These are phyloP conservation scores for Vigna reflexopilosa DNA, from an alignment of 306 rosid species.

Conservation along the genomic window DNA sequence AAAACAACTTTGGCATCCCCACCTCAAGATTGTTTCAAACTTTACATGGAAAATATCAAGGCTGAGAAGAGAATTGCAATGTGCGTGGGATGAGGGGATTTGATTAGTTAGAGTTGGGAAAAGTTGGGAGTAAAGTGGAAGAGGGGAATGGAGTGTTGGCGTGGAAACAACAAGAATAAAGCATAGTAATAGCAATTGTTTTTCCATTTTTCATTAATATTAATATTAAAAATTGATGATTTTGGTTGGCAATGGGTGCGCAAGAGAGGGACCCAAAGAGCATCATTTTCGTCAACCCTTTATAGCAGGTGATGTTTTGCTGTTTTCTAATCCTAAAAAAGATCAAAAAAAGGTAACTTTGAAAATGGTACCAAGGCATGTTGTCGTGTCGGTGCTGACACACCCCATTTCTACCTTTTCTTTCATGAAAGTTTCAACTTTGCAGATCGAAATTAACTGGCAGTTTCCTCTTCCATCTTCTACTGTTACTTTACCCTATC, in stretches of 20 bases:
- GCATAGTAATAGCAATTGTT: background rate
- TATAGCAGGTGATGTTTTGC: slow-evolving; percentile 27
- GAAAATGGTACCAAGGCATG: slow-evolving; percentile 46
- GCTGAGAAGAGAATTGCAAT: slow-evolving; percentile 22
- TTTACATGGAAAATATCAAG: background rate
- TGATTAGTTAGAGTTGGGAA: slow-evolving; percentile 30
- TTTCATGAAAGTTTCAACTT: background rate
- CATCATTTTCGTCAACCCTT: slow-evolving; percentile 41
- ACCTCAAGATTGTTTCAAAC: background rate
- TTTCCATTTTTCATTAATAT: background rate
- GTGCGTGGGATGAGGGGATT: slow-evolving; percentile 1
- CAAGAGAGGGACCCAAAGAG: background rate
- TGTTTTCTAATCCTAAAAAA: slow-evolving; percentile 35
- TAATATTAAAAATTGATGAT: slow-evolving; percentile 23
- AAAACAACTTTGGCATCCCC: slow-evolving; percentile 33
- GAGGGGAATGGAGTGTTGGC: background rate
- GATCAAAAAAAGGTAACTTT: slow-evolving; percentile 30
- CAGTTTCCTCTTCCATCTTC: background rate
- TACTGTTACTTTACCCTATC: background rate
- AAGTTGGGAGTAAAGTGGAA: slow-evolving; percentile 19
- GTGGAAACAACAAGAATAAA: slow-evolving; percentile 46
- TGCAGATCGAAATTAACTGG: slow-evolving; percentile 36
- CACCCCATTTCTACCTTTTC: background rate
- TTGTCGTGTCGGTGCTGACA: slow-evolving; percentile 51
- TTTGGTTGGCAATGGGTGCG: slow-evolving; percentile 42